Conservation (phyloP, 75 land plant genomes). For the Chamaecyparis obtusa region DNA sequence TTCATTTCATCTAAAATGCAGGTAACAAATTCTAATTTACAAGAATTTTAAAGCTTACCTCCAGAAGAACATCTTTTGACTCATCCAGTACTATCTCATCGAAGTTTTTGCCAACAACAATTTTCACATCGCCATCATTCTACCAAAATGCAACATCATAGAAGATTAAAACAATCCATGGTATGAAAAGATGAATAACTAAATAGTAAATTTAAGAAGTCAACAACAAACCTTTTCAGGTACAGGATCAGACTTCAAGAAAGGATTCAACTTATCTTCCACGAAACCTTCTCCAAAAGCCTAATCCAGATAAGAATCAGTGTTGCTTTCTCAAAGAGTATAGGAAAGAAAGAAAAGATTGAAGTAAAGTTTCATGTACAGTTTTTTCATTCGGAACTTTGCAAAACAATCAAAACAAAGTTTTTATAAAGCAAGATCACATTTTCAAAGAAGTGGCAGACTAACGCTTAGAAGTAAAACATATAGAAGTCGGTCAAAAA, state of each 20-base stretch:
- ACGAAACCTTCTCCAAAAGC: constrained; percentile 73
- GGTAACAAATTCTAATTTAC: background rate
- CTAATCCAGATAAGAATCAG: constrained; percentile 29
- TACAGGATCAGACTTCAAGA: constrained; percentile 86
- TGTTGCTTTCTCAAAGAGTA: background rate
- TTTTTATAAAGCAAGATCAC: background rate
- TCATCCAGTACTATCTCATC: constrained; percentile 95
- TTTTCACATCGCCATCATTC: constrained; percentile 97
- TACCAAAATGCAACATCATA: constrained; percentile 21
- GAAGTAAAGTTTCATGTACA: background rate
- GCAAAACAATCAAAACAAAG: background rate
- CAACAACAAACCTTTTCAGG: constrained; percentile 69
- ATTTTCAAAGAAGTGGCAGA: background rate
- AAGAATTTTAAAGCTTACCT: constrained; percentile 43
- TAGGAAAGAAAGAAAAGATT: background rate
- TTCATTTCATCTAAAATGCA: background rate
- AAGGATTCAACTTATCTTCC: constrained; percentile 72
- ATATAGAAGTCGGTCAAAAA: background rate
- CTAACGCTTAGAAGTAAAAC: background rate
- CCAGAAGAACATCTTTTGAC: constrained; percentile 95
- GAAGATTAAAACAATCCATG: background rate
- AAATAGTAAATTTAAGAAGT: background rate
- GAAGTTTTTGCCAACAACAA: constrained; percentile 92
- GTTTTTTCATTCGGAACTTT: background rate
- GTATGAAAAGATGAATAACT: background rate